Evolutionary conservation across 192 early-diverging fungal species (phyloP).

Genomic region (Coemansia umbellata): DNA sequence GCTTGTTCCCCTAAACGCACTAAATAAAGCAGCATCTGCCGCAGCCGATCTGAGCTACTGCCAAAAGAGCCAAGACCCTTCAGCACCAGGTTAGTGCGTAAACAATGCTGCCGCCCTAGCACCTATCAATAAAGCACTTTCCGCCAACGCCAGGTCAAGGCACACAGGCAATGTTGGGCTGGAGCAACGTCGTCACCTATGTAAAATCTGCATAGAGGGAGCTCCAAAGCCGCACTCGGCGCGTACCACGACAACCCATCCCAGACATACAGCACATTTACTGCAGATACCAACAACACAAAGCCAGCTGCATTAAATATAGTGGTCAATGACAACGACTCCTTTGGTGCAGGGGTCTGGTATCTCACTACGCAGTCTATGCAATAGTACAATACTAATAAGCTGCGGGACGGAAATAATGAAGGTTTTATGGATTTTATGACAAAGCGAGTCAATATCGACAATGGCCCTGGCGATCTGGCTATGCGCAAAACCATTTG

Average conservation of each 20-base stretch:
- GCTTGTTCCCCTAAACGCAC: too few relatives aligned
- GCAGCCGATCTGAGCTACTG: too few relatives aligned
- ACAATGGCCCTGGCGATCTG: slow-evolving; percentile 1
- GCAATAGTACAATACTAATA: slow-evolving; percentile 2
- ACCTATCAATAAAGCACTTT: slow-evolving; percentile 25
- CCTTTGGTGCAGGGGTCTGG: slow-evolving; percentile 39
- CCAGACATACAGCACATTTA: too few relatives aligned
- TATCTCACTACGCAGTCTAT: slow-evolving; percentile 14
- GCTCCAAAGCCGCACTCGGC: too few relatives aligned
- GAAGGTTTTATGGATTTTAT: slow-evolving; percentile 21
- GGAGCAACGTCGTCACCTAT: slow-evolving; percentile 18
- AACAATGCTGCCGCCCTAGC: slow-evolving; percentile 13
- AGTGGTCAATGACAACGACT: slow-evolving; percentile 22
- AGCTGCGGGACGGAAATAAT: slow-evolving; percentile 23
- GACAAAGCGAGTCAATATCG: slow-evolving; percentile 1
- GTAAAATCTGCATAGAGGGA: too few relatives aligned
- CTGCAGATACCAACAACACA: not conserved
- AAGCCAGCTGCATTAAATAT: slow-evolving; percentile 13
- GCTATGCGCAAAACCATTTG: slow-evolving; percentile 12
- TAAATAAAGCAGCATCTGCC: too few relatives aligned
- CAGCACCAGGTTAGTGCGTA: slow-evolving; percentile 25
- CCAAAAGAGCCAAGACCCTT: too few relatives aligned
- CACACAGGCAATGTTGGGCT: slow-evolving; percentile 28
- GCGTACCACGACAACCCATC: too few relatives aligned
- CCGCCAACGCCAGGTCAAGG: slow-evolving; percentile 17